These are phyloP conservation scores for Citrus glauca DNA, from an alignment of 345 rosid species.

Conservation along the genomic window DNA sequence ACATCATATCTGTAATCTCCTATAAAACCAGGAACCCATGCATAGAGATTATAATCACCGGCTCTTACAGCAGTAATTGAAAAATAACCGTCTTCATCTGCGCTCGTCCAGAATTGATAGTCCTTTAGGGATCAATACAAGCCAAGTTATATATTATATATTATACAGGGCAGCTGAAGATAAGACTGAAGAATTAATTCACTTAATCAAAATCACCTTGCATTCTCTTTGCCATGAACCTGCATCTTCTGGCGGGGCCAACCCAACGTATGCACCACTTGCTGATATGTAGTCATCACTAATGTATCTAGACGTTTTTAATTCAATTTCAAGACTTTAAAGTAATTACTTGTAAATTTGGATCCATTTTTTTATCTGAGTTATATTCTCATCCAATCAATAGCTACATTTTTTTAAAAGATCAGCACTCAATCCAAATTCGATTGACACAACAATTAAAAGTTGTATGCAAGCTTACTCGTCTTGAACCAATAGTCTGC, in stretches of 20 bases:
- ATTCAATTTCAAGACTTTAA: background rate
- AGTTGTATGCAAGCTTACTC: constrained; percentile 15
- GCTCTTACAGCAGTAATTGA: constrained; percentile 38
- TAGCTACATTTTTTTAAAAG: too few relatives aligned
- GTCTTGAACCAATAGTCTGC: constrained; percentile 50
- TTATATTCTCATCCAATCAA: too few relatives aligned
- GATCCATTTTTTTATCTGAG: too few relatives aligned
- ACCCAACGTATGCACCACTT: constrained; percentile 52
- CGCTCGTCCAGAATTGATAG: constrained; percentile 81
- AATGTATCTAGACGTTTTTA: constrained; percentile 25
- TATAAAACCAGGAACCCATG: constrained; percentile 80
- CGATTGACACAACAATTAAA: too few relatives aligned
- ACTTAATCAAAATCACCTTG: constrained; percentile 32
- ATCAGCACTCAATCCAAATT: too few relatives aligned
- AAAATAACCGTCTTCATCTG: constrained; percentile 61
- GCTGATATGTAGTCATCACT: constrained; percentile 35
- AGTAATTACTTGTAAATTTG: background rate
- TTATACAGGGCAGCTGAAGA: background rate
- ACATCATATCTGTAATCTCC: constrained; percentile 63
- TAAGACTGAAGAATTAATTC: background rate
- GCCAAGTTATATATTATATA: background rate
- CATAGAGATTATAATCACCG: constrained; percentile 65
- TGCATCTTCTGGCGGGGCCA: constrained; percentile 51
- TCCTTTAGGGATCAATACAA: constrained; percentile 25
- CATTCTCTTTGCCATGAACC: constrained; percentile 75